phyloP scores from a whole-genome alignment of 1,139 yeast genomes.

The Candida tropicalis region DNA sequence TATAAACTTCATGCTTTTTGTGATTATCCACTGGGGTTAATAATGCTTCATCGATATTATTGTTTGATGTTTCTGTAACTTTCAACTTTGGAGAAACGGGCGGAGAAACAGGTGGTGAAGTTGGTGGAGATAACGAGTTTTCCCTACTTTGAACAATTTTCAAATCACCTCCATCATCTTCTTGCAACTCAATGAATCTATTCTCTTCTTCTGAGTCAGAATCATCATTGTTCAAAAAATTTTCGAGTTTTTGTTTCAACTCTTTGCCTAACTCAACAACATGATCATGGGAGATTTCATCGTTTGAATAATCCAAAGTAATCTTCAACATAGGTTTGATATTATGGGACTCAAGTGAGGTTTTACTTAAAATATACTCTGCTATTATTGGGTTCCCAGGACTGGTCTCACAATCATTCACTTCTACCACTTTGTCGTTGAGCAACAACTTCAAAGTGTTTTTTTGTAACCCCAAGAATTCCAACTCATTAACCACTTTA shows the following conservation, averaged over 20 bases:
- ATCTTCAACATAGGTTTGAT: conserved; percentile 44
- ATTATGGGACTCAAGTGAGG: conserved; percentile 21
- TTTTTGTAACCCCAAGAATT: conserved; percentile 53
- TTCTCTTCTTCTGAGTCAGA: conserved; percentile 11
- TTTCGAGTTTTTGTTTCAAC: conserved; percentile 35
- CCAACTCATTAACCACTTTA: conserved; percentile 62
- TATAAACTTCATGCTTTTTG: conserved; percentile 31
- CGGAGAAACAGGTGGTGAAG: conserved; percentile 12
- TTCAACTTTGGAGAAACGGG: conserved; percentile 5
- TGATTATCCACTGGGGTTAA: conserved; percentile 10
- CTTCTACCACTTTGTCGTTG: conserved; percentile 31
- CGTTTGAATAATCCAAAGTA: conserved; percentile 35
- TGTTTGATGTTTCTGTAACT: conserved; percentile 1
- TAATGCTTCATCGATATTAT: conserved; percentile 11
- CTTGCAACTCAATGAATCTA: conserved; percentile 22
- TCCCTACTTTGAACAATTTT: conserved; percentile 17
- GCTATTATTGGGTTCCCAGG: conserved; percentile 47
- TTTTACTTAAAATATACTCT: conserved; percentile 42
- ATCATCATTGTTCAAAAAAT: conserved; percentile 25
- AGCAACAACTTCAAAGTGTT: conserved; percentile 49
- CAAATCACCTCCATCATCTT: conserved; percentile 18
- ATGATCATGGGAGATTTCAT: conserved; percentile 38
- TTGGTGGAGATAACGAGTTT: conserved; percentile 17
- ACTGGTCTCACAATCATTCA: conserved; percentile 34
- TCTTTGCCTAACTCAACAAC: conserved; percentile 35